phyloP scores from a whole-genome alignment of 768 basidiomycete genomes.

The Amanita polypyramis region DNA sequence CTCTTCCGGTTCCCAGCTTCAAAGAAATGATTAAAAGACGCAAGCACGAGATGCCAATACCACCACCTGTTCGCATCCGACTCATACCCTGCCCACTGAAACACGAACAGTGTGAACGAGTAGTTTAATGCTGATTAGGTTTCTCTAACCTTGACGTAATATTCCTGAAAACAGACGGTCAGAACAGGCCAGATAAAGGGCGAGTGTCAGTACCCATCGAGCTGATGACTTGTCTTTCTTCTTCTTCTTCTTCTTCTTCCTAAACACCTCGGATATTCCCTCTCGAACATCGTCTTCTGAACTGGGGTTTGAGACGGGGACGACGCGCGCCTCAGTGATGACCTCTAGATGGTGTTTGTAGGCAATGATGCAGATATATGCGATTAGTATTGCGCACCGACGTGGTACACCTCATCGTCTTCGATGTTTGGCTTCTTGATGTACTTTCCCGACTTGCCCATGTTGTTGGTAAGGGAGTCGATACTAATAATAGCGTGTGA shows the following conservation, averaged over 20 bases:
- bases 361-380: neutral
- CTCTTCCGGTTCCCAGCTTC: slow-evolving; percentile 62
- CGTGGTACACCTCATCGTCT: slow-evolving; percentile 30
- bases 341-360: slow-evolving; percentile 33
- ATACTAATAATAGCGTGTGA: neutral
- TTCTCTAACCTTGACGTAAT: slow-evolving; percentile 49
- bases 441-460: slow-evolving; percentile 5
- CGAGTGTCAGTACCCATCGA: slow-evolving; percentile 33
- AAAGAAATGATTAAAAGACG: slow-evolving; percentile 5
- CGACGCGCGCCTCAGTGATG: slow-evolving; percentile 47
- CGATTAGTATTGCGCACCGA: slow-evolving; percentile 24
- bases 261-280: slow-evolving; percentile 5
- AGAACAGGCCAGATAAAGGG: neutral
- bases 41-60: neutral
- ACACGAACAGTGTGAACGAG: slow-evolving; percentile 4
- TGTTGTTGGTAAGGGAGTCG: neutral
- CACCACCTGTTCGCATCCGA: slow-evolving; percentile 46
- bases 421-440: slow-evolving; percentile 1
- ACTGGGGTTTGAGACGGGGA: slow-evolving; percentile 11
- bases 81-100: slow-evolving; percentile 53
- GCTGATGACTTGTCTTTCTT: slow-evolving; percentile 15
- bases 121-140: neutral
- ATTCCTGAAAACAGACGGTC: slow-evolving; percentile 31
- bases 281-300: slow-evolving; percentile 11
- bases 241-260: slow-evolving; percentile 9